Evolutionary conservation across 345 rosid species (phyloP).

Genomic region (Gossypium sturtianum): DNA sequence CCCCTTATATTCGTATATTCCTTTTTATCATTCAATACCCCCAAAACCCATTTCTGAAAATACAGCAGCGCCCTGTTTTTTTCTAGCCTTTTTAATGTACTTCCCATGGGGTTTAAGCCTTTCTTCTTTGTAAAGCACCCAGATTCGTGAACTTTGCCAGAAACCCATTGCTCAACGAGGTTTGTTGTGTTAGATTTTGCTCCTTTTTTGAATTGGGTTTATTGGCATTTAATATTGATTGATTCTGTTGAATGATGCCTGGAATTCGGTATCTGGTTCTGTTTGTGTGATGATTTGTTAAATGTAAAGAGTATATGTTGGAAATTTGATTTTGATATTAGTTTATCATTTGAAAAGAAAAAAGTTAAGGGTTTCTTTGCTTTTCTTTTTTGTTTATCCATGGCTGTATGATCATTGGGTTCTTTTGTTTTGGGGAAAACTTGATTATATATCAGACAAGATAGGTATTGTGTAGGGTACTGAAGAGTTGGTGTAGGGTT

Average conservation of each 20-base stretch:
- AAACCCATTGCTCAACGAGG: conserved; percentile 16
- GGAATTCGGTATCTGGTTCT: neutral
- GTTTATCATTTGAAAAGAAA: no score
- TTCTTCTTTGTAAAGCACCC: neutral
- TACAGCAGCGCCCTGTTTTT: no score
- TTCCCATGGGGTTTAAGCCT: no score
- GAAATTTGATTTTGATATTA: conserved; percentile 10
- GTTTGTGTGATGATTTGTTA: conserved; percentile 7
- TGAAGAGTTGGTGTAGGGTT: no score
- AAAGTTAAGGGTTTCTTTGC: neutral
- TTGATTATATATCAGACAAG: neutral
- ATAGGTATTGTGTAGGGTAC: no score
- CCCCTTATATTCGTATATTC: conserved; percentile 18
- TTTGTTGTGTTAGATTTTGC: conserved; percentile 6
- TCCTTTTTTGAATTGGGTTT: neutral
- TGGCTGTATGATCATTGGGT: neutral
- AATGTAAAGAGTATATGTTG: neutral
- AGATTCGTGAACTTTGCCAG: neutral
- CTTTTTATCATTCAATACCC: conserved; percentile 11
- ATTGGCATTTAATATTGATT: conserved; percentile 13
- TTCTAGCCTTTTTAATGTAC: no score
- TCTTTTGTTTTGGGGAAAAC: neutral
- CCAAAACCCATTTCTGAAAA: neutral
- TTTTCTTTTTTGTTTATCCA: conserved; percentile 12
- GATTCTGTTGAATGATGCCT: conserved; percentile 3